Percentiles rank a stretch among this genome's conserved stretches.
These are phyloP conservation scores for Pythium rishiriense DNA, from an alignment of 352 stramenopile genomes.

Conservation along the genomic window DNA sequence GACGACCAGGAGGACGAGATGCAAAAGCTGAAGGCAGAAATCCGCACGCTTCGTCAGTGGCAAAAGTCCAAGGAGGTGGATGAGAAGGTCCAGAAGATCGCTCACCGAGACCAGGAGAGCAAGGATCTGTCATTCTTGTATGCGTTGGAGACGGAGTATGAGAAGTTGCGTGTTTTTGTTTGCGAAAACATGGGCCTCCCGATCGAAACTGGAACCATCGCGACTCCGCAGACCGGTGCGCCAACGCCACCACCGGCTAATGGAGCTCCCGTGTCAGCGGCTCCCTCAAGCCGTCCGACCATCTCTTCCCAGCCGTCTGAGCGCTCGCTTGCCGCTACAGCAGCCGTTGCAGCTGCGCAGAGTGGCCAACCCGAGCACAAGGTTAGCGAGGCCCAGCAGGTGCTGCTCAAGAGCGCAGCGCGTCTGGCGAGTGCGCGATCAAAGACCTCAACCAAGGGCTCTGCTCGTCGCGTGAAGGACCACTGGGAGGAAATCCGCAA, in stretches of 20 bases:
- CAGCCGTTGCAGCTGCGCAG: constrained; percentile 11
- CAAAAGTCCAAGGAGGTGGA: constrained; percentile 87
- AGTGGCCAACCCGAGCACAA: constrained; percentile 47
- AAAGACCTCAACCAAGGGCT: constrained; percentile 75
- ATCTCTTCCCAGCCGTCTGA: constrained; percentile 27
- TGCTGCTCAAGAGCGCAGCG: constrained; percentile 72
- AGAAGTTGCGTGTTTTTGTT: constrained; percentile 79
- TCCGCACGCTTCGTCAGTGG: constrained; percentile 79
- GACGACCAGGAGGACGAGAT: constrained; percentile 77
- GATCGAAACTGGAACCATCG: constrained; percentile 57
- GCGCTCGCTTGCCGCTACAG: constrained; percentile 14
- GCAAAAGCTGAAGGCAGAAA: constrained; percentile 74
- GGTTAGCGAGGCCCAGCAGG: constrained; percentile 55
- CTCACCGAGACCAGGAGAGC: constrained; percentile 80
- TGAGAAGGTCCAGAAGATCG: constrained; percentile 87
- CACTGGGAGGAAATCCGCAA: constrained; percentile 90
- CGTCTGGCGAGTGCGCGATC: constrained; percentile 64
- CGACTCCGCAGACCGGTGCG: not conserved
- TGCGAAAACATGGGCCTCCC: constrained; percentile 79
- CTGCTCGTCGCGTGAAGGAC: constrained; percentile 80
- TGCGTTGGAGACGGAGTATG: constrained; percentile 80
- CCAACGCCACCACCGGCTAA: constrained; percentile 13
- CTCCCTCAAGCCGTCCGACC: constrained; percentile 9
- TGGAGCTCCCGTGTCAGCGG: constrained; percentile 18
- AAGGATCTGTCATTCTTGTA: constrained; percentile 85